Conservation (phyloP, 805 yeast genomes). For the Metschnikowia borealis region DNA sequence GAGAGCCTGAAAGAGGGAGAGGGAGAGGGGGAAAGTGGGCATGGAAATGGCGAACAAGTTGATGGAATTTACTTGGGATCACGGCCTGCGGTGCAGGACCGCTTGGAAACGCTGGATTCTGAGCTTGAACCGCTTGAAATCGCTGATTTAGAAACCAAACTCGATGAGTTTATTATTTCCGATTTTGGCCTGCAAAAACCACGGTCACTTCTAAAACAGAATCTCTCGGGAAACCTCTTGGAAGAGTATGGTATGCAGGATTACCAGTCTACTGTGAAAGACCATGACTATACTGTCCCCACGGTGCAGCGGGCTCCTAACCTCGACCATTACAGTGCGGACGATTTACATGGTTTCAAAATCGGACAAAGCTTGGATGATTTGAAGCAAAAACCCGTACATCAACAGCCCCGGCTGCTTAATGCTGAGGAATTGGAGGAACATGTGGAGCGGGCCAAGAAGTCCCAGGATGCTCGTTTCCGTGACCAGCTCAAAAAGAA, state of each 20-base stretch:
- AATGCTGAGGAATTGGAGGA: constrained; percentile 26
- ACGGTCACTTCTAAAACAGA: constrained; percentile 29
- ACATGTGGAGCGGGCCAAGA: constrained; percentile 21
- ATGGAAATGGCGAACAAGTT: not conserved
- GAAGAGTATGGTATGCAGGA: constrained; percentile 38
- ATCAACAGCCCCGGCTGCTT: constrained; percentile 15
- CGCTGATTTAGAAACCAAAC: constrained; percentile 15
- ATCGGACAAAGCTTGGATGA: constrained; percentile 24
- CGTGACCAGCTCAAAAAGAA: constrained; percentile 27
- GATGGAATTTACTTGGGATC: constrained; percentile 40
- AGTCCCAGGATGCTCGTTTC: constrained; percentile 26
- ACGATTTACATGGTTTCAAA: constrained; percentile 33
- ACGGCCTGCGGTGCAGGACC: not conserved
- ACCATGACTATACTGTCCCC: constrained; percentile 26
- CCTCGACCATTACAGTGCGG: constrained; percentile 23
- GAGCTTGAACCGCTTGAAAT: constrained; percentile 12
- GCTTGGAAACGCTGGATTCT: not conserved
- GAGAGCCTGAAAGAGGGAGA: not conserved
- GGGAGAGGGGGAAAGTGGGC: too few relatives aligned
- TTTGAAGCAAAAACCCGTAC: not conserved
- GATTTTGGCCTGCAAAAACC: constrained; percentile 18
- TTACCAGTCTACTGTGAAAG: constrained; percentile 26
- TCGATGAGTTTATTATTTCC: constrained; percentile 18
- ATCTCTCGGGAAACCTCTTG: constrained; percentile 29
- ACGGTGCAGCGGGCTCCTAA: constrained; percentile 12